These are phyloP conservation scores for Sequoia sempervirens DNA, from an alignment of 75 land plant species.

Conservation along the genomic window DNA sequence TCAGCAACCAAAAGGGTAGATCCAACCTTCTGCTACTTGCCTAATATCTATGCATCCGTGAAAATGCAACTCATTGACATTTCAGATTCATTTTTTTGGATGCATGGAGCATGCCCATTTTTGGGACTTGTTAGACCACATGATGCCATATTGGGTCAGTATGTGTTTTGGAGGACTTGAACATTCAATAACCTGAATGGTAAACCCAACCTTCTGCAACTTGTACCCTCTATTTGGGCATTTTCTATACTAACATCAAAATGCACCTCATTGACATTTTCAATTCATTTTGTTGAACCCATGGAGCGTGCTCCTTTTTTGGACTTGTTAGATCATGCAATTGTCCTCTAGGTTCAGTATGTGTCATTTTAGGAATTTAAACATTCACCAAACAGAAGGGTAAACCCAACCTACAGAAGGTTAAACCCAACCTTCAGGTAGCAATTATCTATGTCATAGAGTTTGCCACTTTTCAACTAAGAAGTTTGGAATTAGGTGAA, in stretches of 20 bases:
- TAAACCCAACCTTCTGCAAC: not conserved
- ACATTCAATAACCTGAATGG: too few relatives aligned
- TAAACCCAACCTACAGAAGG: too few relatives aligned
- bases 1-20: not conserved
- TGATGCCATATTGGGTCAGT: too few relatives aligned
- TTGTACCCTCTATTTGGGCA: not conserved
- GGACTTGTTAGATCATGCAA: not conserved
- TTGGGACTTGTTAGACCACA: too few relatives aligned
- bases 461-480: too few relatives aligned
- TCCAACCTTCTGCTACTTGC: not conserved
- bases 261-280: not conserved
- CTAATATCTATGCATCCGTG: too few relatives aligned
- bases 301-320: not conserved
- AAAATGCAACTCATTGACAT: not conserved
- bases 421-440: not conserved
- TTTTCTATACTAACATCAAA: not conserved
- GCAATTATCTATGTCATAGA: too few relatives aligned
- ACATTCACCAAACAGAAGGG: not conserved
- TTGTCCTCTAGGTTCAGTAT: not conserved
- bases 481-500: too few relatives aligned
- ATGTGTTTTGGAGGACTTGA: too few relatives aligned
- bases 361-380: not conserved
- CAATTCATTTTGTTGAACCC: not conserved
- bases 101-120: not conserved
- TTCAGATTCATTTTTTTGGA: not conserved